Base-by-base conservation (phyloP, 208 protist species). In the Naegleria gruberi region DNA sequence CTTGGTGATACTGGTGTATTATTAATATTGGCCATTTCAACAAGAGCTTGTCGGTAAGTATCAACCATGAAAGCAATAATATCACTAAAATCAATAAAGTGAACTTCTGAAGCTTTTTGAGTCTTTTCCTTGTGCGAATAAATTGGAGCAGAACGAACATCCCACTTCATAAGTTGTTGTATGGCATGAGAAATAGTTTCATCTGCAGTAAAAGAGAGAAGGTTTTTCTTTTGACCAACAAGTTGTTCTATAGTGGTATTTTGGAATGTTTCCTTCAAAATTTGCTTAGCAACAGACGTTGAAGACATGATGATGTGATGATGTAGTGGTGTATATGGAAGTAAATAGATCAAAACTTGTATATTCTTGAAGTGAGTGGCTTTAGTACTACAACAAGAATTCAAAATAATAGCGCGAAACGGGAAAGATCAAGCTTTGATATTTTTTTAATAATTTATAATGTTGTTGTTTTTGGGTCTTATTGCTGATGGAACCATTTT, bases 121-220 rank as follows among this genome's bases (percentile, higher is more conserved):
- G 40, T 37, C 26, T 30, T 42, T n/a, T 73, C 55, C 26, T 73
- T 30, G 23, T 73, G 55, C 1, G 4, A 3, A 37, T 42, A 37
- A 86, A 86, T 40, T 37, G 82, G 82, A 34, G 82, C 82, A 51
- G 82, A 86, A 42, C 82, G 40, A 51, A 86, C 43, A 86, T 86
- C 82, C 43, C 34, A 42, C 34, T 86, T 44, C 4, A 83, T 83
- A 3, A 83, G 10, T 83, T 83, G n/a, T 19, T 83, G 5, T 42
- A 83, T 73, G 6, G 55, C 55, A 73, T 73, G 55, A n/a, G 6
- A 30, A n/a, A 73, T 8, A 30, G 55, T 73, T 73, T 73, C 55
- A 73, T 73, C 15, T 73, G 5, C 15, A n/a, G 55, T 73, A n/a
- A 73, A 73, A 17, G 55, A 73, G 6, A 73, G 23, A n/a, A 73